Evolutionary conservation across 768 basidiomycete species (phyloP).

Genomic region (Russula olivacea): DNA sequence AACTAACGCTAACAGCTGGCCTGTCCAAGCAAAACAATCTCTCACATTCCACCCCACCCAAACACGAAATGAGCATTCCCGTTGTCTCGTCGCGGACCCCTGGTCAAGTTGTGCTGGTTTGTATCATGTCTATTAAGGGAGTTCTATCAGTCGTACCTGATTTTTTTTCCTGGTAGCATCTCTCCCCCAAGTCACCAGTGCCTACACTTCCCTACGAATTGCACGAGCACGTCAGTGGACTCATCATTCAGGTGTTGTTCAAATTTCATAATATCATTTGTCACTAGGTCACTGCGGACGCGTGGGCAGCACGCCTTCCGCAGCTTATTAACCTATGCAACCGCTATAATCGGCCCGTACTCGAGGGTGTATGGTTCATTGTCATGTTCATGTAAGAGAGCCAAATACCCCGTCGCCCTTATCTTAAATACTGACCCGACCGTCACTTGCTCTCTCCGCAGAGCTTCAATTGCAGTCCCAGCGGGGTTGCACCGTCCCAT

Average conservation of each 20-base stretch:
- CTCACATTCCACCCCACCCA: not conserved
- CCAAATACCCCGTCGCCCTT: not conserved
- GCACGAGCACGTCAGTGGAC: not conserved
- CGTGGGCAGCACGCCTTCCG: constrained; percentile 41
- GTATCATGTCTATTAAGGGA: not conserved
- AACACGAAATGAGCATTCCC: constrained; percentile 13
- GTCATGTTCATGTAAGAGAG: constrained; percentile 37
- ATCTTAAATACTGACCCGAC: not conserved
- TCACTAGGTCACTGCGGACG: constrained; percentile 37
- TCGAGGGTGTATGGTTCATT: constrained; percentile 42
- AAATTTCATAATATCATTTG: not conserved
- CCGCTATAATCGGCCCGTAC: constrained; percentile 39
- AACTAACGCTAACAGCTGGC: constrained; percentile 5
- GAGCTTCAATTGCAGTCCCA: constrained; percentile 39
- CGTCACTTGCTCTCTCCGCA: constrained; percentile 22
- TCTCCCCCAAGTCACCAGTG: not conserved
- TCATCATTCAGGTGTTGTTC: not conserved
- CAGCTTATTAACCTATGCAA: constrained; percentile 35
- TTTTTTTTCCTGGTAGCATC: not conserved
- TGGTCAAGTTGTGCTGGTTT: constrained; percentile 18
- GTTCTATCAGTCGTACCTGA: not conserved
- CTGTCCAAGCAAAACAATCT: not conserved
- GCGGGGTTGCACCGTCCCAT: constrained; percentile 36
- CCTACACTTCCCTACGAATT: constrained; percentile 18
- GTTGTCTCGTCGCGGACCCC: constrained; percentile 8